Evolutionary conservation across 2,329 filamentous ascomycete genomes (phyloP).

Genomic region (Fusarium praegraminearum): DNA sequence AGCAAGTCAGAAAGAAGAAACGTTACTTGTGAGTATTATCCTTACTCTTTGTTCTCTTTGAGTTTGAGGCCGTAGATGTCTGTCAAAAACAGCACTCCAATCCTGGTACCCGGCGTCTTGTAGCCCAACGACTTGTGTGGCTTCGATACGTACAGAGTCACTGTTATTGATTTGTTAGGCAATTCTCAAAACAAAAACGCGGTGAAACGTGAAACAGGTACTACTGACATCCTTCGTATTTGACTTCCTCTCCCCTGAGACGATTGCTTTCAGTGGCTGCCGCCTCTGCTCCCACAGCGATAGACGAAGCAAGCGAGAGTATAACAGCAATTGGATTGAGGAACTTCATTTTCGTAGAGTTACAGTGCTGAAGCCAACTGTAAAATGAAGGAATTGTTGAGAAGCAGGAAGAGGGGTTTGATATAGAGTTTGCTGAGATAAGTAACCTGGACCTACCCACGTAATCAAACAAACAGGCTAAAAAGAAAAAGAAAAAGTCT

Average conservation of each 20-base stretch:
- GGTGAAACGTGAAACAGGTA: too few relatives aligned
- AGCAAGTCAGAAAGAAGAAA: accelerated
- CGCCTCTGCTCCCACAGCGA: not conserved
- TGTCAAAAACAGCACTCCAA: slow-evolving; percentile 30
- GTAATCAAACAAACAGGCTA: not conserved
- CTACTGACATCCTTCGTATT: slow-evolving; percentile 20
- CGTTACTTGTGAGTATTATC: accelerated
- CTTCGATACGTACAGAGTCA: slow-evolving; percentile 25
- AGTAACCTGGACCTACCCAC: not conserved
- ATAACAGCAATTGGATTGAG: slow-evolving; percentile 8
- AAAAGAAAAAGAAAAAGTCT: not conserved
- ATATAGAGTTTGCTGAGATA: not conserved
- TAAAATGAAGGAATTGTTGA: too few relatives aligned
- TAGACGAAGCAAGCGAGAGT: slow-evolving; percentile 2
- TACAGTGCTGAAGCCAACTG: too few relatives aligned
- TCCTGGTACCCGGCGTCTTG: slow-evolving; percentile 2
- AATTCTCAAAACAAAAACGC: accelerated
- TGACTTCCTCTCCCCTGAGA: not conserved
- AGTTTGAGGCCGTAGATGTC: slow-evolving; percentile 30
- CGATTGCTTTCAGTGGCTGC: not conserved
- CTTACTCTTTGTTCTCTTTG: slow-evolving; percentile 16
- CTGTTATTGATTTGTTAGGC: not conserved
- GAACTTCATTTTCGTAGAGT: slow-evolving; percentile 3
- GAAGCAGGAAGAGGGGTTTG: not conserved
- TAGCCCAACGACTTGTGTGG: slow-evolving; percentile 3